Conservation (phyloP, 176 grass and related monocot genomes). For the Pontederia paniculata region DNA sequence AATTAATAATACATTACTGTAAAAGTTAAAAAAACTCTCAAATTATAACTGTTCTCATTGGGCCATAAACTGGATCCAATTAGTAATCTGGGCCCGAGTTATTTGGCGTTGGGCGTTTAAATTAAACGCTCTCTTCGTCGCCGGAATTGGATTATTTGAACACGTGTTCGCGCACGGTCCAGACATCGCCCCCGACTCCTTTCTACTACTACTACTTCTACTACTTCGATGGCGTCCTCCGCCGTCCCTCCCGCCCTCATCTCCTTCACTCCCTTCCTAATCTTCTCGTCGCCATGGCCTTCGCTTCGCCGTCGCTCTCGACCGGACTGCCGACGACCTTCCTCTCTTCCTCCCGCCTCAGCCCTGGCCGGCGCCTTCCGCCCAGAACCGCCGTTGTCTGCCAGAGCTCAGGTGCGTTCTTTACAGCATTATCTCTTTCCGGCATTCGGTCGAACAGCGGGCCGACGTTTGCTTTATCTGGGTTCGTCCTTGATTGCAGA, state of each 20-base stretch:
- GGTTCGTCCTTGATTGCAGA: conserved; percentile 12
- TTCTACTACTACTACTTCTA: too few species aligned
- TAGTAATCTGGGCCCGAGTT: too few species aligned
- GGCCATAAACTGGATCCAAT: too few species aligned
- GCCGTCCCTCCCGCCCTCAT: conserved; percentile 1
- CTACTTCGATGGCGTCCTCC: background rate
- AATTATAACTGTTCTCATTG: too few species aligned
- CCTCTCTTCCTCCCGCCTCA: conserved; percentile 2
- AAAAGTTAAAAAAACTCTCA: too few species aligned
- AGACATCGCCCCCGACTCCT: conserved; percentile 19
- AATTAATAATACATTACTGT: too few species aligned
- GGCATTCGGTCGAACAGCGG: conserved; percentile 28
- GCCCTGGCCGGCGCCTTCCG: background rate
- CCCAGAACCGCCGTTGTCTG: conserved; percentile 31
- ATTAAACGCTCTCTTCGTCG: background rate
- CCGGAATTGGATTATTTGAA: conserved; percentile 5
- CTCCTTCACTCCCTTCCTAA: background rate
- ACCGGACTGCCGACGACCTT: conserved; percentile 5
- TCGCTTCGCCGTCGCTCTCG: conserved; percentile 30
- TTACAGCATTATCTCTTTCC: background rate
- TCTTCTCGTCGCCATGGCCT: conserved; percentile 29
- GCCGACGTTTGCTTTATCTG: background rate
- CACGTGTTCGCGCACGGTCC: conserved; percentile 56
- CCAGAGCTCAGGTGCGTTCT: conserved; percentile 20
- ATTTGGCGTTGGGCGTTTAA: too few species aligned